Percentiles rank a stretch among this genome's conserved stretches.
Conservation (phyloP, 352 stramenopile genomes). For the Phytophthora cajani region DNA sequence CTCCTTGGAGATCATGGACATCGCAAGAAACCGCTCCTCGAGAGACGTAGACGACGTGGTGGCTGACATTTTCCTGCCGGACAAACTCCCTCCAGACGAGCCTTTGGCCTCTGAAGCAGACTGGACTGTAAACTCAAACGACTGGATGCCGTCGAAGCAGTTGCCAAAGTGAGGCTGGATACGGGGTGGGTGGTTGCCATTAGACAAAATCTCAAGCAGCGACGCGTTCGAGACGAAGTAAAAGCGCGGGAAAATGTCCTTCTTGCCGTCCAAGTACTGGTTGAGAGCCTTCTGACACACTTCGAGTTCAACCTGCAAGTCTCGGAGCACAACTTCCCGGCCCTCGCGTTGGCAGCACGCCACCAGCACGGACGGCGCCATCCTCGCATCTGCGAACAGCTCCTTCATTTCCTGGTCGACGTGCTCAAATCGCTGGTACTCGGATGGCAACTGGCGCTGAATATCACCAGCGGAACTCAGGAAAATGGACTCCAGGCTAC, state of each 20-base stretch:
- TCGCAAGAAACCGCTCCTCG: conserved; percentile 72
- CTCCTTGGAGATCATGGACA: conserved; percentile 97
- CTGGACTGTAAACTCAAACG: conserved; percentile 69
- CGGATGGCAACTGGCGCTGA: conserved; percentile 90
- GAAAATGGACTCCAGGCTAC: conserved; percentile 96
- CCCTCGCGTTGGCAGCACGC: conserved; percentile 80
- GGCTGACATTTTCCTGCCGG: conserved; percentile 23
- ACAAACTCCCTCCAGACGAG: conserved; percentile 11
- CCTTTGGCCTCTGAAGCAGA: conserved; percentile 17
- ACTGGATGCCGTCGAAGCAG: conserved; percentile 91
- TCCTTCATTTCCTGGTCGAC: conserved; percentile 90
- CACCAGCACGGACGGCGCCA: conserved; percentile 75
- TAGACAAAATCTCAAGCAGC: conserved; percentile 95
- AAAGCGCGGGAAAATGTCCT: conserved; percentile 96
- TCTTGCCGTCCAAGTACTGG: conserved; percentile 97
- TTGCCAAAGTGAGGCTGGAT: conserved; percentile 91
- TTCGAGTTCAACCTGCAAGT: conserved; percentile 91
- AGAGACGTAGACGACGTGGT: conserved; percentile 23
- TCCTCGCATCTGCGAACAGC: conserved; percentile 65
- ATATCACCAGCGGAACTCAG: conserved; percentile 92
- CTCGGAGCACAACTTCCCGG: conserved; percentile 78
- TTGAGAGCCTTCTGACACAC: conserved; percentile 97
- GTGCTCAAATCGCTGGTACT: conserved; percentile 90
- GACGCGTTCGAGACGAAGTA: conserved; percentile 97
- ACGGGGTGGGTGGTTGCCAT: conserved; percentile 89